Percentiles rank a stretch among this genome's conserved stretches.
phyloP scores from a whole-genome alignment of 2,329 filamentous ascomycete species.

The Septoria linicola region DNA sequence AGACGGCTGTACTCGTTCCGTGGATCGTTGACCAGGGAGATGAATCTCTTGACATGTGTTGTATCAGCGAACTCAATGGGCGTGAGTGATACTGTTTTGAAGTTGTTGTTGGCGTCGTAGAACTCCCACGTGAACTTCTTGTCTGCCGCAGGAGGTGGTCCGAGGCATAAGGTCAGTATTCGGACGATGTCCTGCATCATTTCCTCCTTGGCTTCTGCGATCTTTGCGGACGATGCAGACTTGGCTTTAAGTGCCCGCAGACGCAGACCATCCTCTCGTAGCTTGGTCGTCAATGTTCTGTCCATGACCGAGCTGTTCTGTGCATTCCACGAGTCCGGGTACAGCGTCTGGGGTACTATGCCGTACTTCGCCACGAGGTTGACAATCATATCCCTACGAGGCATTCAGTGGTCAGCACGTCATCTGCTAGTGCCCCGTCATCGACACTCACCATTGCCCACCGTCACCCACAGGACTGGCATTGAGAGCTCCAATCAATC shows the following conservation, averaged over 20 bases:
- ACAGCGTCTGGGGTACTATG: conserved; percentile 73
- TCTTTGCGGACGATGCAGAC: conserved; percentile 38
- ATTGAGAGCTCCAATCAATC: conserved; percentile 70
- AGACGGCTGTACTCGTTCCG: conserved; percentile 71
- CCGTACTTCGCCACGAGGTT: conserved; percentile 87
- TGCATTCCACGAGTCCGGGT: conserved; percentile 80
- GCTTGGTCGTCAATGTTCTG: conserved; percentile 73
- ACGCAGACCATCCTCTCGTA: conserved; percentile 78
- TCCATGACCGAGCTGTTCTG: conserved; percentile 69
- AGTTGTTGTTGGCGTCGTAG: conserved; percentile 65
- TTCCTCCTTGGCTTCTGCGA: conserved; percentile 60
- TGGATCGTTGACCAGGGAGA: conserved; percentile 83
- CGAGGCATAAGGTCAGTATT: conserved; percentile 78
- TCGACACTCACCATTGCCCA: conserved; percentile 68
- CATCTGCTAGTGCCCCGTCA: no score
- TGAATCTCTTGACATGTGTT: conserved; percentile 64
- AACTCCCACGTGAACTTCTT: conserved; percentile 78
- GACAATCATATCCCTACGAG: conserved; percentile 68
- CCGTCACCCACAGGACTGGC: conserved; percentile 71
- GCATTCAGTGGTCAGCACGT: no score
- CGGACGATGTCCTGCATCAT: conserved; percentile 80
- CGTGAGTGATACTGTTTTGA: conserved; percentile 62
- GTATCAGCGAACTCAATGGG: conserved; percentile 71
- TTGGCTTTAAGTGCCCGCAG: conserved; percentile 59
- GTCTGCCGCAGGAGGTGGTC: conserved; percentile 69